Base-by-base conservation (phyloP, 768 basidiomycete genomes). In the Calocybe gangraenosa region DNA sequence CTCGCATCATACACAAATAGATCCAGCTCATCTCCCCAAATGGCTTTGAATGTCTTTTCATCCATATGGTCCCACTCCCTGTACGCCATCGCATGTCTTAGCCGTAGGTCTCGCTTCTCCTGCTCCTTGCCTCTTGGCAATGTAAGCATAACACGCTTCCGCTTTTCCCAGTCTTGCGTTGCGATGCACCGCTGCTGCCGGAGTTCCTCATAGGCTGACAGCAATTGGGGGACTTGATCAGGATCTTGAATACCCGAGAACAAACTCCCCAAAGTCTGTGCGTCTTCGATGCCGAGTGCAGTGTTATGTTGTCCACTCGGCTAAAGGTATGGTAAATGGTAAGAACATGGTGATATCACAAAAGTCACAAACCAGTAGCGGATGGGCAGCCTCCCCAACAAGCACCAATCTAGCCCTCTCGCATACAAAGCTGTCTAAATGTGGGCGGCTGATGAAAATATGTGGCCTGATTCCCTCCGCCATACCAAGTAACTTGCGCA, bases 331-430 rank as follows among this genome's bases (percentile, higher is more conserved):
- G 37, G 30, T 33, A n/a, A 33, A 21, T 14, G 35, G 25, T 28
- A 35, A 11, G 22, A 37, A 47, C 31, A 41, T 21, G 32, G 9
- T 32, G 28, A 22, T 40, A 41, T 37, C 22, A 37, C 37, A 37
- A 25, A 46, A 22, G 10, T 22, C 35, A 13, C 64, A 43, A 49
- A 69, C 81, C 56, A 76, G 62, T 28, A 78, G 59, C 11, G 80
- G 76, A 58, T 83, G 80, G 0, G 76, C 79, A 2, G 80, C 79
- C 43, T 82, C 78, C 39, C 81, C 82, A n/a, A 81, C 68, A 13
- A 82, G 59, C 13, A 76, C 69, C 17, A 76, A 60, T 40, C 69
- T 65, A 7, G 73, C 75, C 15, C 60, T 57, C 9, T 71, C 65
- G 52, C 80, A 77, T 5, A 75, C 72, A 62, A 76, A 70, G 37